phyloP scores from a whole-genome alignment of 306 rosid species.

The Gastrolobium villosum region DNA sequence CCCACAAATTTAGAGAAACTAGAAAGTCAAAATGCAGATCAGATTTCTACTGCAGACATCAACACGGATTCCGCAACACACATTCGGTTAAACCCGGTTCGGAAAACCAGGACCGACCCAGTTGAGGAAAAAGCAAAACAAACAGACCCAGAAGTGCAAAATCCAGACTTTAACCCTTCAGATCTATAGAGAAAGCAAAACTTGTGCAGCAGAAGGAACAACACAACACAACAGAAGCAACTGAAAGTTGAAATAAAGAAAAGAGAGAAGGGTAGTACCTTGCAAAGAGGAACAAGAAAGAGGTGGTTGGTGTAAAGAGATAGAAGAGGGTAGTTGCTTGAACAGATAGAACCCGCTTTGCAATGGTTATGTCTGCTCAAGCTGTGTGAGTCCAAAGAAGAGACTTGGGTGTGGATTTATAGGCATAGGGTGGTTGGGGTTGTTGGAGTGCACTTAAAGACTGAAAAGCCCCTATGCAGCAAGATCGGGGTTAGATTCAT shows the following conservation, averaged over 20 bases:
- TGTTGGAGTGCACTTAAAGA: not conserved
- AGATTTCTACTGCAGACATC: not conserved
- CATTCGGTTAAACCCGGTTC: not conserved
- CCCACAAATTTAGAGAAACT: not conserved
- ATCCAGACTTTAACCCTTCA: slow-evolving; percentile 4
- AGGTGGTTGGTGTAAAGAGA: not conserved
- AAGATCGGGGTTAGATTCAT: slow-evolving; percentile 43
- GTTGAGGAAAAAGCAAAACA: not conserved
- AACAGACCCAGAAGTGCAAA: slow-evolving; percentile 6
- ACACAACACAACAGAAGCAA: slow-evolving; percentile 6
- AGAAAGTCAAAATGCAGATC: slow-evolving; percentile 20
- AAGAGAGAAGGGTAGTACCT: slow-evolving; percentile 35
- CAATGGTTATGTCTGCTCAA: slow-evolving; percentile 42
- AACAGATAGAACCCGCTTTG: slow-evolving; percentile 41
- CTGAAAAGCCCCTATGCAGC: slow-evolving; percentile 25
- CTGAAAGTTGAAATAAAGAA: not conserved
- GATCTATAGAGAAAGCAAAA: not conserved
- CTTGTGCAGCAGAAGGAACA: not conserved
- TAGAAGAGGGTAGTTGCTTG: slow-evolving; percentile 17
- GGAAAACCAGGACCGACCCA: not conserved
- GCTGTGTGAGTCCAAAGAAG: slow-evolving; percentile 43
- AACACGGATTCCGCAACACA: not conserved
- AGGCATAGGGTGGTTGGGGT: slow-evolving; percentile 9
- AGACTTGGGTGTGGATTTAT: slow-evolving; percentile 39
- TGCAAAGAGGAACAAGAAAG: slow-evolving; percentile 3